Conservation (phyloP, 2,329 filamentous ascomycete species). For the Ceratocystis cubensis region DNA sequence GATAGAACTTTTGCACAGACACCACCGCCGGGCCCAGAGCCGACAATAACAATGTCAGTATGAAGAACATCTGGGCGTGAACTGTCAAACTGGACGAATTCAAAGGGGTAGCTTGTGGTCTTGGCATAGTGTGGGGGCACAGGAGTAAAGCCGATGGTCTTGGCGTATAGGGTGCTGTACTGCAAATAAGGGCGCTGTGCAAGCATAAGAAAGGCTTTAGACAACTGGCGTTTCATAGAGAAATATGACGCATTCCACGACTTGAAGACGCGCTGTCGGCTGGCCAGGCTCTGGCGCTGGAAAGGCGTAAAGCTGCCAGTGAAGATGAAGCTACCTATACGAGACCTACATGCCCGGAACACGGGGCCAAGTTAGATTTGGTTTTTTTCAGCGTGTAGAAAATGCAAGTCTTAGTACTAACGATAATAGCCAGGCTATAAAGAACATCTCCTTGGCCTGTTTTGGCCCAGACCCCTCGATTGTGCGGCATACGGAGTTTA, state of each 20-base stretch:
- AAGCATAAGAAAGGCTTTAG: conserved; percentile 43
- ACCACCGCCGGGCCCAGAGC: conserved; percentile 74
- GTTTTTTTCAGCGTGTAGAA: background rate
- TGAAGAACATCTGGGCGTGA: background rate
- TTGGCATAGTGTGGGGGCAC: conserved; percentile 40
- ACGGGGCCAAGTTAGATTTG: background rate
- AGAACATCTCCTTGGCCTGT: conserved; percentile 30
- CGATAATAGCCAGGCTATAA: conserved; percentile 33
- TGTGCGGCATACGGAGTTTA: conserved; percentile 35
- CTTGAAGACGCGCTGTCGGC: conserved; percentile 50
- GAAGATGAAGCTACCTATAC: conserved; percentile 49
- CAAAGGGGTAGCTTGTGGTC: conserved; percentile 41
- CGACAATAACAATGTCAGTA: conserved; percentile 66
- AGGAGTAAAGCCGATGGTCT: conserved; percentile 46
- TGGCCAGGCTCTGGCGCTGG: conserved; percentile 45
- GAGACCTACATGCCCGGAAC: conserved; percentile 37
- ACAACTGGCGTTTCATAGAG: conserved; percentile 41
- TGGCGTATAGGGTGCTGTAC: conserved; percentile 41
- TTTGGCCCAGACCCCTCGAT: conserved; percentile 29
- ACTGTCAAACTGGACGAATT: conserved; percentile 46
- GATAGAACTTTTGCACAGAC: conserved; percentile 72
- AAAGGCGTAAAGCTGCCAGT: conserved; percentile 56
- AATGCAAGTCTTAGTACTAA: conserved; percentile 27
- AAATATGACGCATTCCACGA: conserved; percentile 49
- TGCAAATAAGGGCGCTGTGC: conserved; percentile 44